Percentiles rank a stretch among this genome's conserved stretches.
phyloP scores from a whole-genome alignment of 495 filamentous ascomycete genomes.

The Pyrenopolyporus hunteri region DNA sequence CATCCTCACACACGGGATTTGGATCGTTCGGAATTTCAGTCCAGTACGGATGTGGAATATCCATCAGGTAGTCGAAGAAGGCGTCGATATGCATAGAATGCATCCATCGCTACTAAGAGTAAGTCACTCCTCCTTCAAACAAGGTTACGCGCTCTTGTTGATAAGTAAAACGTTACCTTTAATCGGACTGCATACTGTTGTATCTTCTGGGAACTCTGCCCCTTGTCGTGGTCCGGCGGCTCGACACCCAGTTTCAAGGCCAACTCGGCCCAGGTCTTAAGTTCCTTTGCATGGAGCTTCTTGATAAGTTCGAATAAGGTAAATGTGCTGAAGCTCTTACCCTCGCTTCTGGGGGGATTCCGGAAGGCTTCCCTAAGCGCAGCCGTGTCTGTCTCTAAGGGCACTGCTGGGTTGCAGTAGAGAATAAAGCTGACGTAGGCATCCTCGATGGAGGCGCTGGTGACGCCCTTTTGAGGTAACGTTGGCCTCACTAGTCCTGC shows the following conservation, averaged over 20 bases:
- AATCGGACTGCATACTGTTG: constrained; percentile 95
- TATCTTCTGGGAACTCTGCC: constrained; percentile 94
- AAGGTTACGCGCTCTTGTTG: not conserved
- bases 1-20: constrained; percentile 62
- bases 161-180: constrained; percentile 66
- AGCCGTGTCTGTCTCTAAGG: constrained; percentile 70
- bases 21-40: constrained; percentile 76
- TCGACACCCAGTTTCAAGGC: constrained; percentile 91
- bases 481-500: constrained; percentile 40
- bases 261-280: constrained; percentile 96
- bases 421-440: constrained; percentile 89
- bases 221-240: constrained; percentile 80
- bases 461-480: constrained; percentile 74
- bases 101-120: constrained; percentile 81
- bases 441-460: constrained; percentile 78
- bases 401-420: constrained; percentile 85
- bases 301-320: constrained; percentile 82
- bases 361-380: constrained; percentile 83
- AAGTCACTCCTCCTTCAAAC: constrained; percentile 10
- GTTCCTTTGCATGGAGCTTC: constrained; percentile 81
- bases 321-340: constrained; percentile 87
- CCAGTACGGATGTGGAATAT: constrained; percentile 82
- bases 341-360: constrained; percentile 86
- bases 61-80: constrained; percentile 90
- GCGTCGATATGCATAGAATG: constrained; percentile 97